phyloP scores from a whole-genome alignment of 345 rosid genomes.

The Syzygium jambos region DNA sequence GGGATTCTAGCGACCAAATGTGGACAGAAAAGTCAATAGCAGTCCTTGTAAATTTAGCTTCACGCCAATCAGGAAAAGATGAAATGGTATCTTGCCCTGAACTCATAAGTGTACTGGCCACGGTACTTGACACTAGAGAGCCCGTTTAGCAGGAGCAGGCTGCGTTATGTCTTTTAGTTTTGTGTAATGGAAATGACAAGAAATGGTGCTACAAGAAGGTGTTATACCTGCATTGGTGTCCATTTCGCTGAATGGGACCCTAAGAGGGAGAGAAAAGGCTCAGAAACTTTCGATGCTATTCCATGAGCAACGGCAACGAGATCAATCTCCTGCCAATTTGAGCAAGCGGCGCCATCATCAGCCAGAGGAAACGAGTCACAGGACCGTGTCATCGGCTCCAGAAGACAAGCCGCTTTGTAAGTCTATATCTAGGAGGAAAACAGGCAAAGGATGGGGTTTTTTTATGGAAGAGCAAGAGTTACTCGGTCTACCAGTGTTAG shows the following conservation, averaged over 20 bases:
- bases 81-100: constrained; percentile 53
- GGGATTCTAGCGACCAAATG: constrained; percentile 34
- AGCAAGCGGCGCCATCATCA: neutral
- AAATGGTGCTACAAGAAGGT: constrained; percentile 86
- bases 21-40: constrained; percentile 84
- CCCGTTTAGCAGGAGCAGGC: constrained; percentile 79
- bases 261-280: constrained; percentile 79
- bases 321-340: constrained; percentile 33
- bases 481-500: constrained; percentile 15
- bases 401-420: constrained; percentile 57
- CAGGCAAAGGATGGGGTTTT: constrained; percentile 65
- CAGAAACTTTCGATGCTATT: constrained; percentile 85
- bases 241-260: constrained; percentile 82
- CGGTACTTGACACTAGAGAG: constrained; percentile 61
- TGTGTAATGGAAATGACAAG: constrained; percentile 66
- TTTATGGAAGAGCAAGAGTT: constrained; percentile 91
- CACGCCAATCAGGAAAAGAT: constrained; percentile 52
- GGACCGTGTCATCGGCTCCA: constrained; percentile 13
- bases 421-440: constrained; percentile 62
- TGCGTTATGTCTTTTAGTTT: constrained; percentile 54
- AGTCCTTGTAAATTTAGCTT: constrained; percentile 63
- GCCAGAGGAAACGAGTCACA: constrained; percentile 25
- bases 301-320: constrained; percentile 83
- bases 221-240: constrained; percentile 93
- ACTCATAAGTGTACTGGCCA: constrained; percentile 58